A percentile compares a stretch with the other conserved stretches of the same genome.
These are phyloP conservation scores for Ceratocystiopsis sp. DNA, from an alignment of 2,329 filamentous ascomycete genomes.

Conservation along the genomic window DNA sequence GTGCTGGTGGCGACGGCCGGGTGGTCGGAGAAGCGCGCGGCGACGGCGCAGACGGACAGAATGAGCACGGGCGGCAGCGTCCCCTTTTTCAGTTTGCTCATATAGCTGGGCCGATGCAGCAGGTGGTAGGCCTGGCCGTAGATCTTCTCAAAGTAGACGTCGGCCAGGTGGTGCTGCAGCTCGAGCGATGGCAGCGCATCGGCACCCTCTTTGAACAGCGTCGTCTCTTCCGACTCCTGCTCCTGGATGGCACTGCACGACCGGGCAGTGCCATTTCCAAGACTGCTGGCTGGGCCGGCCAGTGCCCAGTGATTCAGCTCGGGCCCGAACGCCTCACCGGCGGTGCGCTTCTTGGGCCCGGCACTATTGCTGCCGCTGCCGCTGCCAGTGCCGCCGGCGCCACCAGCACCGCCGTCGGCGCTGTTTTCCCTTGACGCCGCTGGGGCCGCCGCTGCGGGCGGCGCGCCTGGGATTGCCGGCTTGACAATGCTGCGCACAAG, in stretches of 20 bases:
- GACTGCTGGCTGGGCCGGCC: constrained; percentile 31
- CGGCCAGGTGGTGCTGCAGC: constrained; percentile 80
- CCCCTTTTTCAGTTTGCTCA: constrained; percentile 67
- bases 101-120: constrained; percentile 92
- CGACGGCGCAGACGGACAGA: constrained; percentile 85
- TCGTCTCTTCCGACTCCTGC: constrained; percentile 56
- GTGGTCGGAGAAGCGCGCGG: constrained; percentile 87
- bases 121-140: constrained; percentile 93
- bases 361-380: constrained; percentile 29
- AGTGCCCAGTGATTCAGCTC: constrained; percentile 72
- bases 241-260: constrained; percentile 26
- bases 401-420: not conserved
- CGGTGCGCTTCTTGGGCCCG: constrained; percentile 53
- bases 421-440: constrained; percentile 6
- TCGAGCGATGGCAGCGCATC: constrained; percentile 73
- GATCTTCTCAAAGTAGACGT: constrained; percentile 88
- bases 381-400: constrained; percentile 6
- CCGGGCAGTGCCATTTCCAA: constrained; percentile 14
- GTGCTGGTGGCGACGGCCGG: constrained; percentile 51
- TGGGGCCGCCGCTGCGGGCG: constrained; percentile 8
- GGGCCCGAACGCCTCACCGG: constrained; percentile 72
- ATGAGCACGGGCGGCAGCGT: constrained; percentile 78
- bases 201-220: constrained; percentile 62
- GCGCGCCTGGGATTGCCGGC: constrained; percentile 47
- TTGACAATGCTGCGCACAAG: constrained; percentile 74